Conservation (phyloP, 768 basidiomycete species). For the Mycena capillaripes region DNA sequence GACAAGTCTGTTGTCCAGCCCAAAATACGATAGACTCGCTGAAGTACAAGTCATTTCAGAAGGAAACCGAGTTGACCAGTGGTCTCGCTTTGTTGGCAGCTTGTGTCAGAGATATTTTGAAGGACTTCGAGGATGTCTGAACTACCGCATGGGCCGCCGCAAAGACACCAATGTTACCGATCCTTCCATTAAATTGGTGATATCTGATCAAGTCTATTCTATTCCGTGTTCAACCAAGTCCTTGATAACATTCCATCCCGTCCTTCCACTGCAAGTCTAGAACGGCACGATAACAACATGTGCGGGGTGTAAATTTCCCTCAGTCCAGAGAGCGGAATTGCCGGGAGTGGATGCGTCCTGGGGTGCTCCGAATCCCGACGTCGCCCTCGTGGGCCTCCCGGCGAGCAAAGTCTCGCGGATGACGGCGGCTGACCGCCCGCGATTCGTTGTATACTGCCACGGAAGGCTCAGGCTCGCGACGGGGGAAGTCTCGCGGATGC, state of each 20-base stretch:
- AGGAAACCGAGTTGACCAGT: background rate
- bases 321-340: slow-evolving; percentile 20
- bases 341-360: background rate
- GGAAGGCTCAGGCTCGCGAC: background rate
- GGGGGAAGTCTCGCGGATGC: slow-evolving; percentile 20
- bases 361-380: background rate
- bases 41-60: background rate
- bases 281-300: too few species aligned
- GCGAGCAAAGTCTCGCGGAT: slow-evolving; percentile 11
- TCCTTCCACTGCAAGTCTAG: background rate
- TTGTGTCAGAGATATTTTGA: background rate
- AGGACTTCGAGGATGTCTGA: background rate
- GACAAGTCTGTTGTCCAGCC: background rate
- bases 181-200: background rate
- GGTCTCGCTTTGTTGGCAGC: background rate
- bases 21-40: background rate
- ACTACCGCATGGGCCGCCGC: too few species aligned
- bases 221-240: slow-evolving; percentile 1
- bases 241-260: background rate
- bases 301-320: background rate
- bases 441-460: background rate
- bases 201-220: background rate
- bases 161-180: background rate
- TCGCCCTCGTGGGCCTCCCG: background rate
- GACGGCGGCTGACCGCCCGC: background rate